Evolutionary conservation across 2,329 filamentous ascomycete species (phyloP).

Genomic region (Fusarium napiforme): DNA sequence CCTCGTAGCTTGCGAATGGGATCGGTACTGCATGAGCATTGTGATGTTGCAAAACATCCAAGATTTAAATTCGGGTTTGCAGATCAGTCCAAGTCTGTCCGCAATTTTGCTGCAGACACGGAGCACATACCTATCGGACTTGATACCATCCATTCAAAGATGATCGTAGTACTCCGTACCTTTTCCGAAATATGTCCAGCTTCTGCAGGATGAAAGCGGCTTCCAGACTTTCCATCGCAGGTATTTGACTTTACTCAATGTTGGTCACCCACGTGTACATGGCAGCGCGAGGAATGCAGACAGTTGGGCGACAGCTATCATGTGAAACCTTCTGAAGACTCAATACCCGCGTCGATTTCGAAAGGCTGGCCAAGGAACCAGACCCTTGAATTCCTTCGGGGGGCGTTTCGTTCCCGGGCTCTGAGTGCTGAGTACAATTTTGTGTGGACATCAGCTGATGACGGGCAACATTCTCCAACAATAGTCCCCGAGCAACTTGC

Average conservation of each 20-base stretch:
- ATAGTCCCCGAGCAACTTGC: constrained; percentile 6
- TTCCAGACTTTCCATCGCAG: constrained; percentile 35
- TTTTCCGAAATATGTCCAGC: neutral
- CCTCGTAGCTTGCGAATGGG: constrained; percentile 27
- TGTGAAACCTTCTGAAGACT: constrained; percentile 26
- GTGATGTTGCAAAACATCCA: constrained; percentile 22
- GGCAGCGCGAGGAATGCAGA: constrained; percentile 27
- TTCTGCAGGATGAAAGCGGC: constrained; percentile 10
- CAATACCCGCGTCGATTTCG: neutral
- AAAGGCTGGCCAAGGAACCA: constrained; percentile 14
- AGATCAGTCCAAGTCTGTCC: constrained; percentile 17
- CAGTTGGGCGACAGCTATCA: constrained; percentile 14
- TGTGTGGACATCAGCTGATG: constrained; percentile 17
- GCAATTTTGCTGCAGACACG: neutral
- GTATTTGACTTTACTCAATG: constrained; percentile 35
- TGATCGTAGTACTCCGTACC: neutral
- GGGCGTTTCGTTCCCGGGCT: constrained; percentile 27
- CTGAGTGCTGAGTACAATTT: neutral
- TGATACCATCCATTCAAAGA: neutral
- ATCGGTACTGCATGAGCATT: neutral
- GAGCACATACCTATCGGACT: neutral
- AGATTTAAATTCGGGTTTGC: constrained; percentile 27
- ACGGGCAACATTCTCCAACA: constrained; percentile 30
- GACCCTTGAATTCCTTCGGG: constrained; percentile 34
- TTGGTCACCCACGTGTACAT: constrained; percentile 29